Evolutionary conservation across 2,329 filamentous ascomycete species (phyloP), one percentile per base, ranked within the genome.

Genomic region (Colletotrichum sp.): DNA sequence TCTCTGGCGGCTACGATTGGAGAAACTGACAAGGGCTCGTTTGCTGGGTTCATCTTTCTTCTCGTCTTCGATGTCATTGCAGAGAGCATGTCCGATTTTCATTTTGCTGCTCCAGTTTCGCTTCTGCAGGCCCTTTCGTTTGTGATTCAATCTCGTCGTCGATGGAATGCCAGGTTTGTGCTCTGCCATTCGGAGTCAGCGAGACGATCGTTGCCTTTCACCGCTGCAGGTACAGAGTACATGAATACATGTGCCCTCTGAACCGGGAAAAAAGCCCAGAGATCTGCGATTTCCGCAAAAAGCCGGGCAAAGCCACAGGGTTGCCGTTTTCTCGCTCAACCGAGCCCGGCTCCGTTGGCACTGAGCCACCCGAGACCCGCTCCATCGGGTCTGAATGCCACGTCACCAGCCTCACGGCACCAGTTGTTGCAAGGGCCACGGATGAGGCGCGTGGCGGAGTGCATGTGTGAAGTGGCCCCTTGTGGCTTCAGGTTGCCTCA

Each of bases 1-100:
- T 70, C 75, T 76, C 78, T 80, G 80, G 80, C 81, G 80, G 78
- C 79, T 82, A 78, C 78, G 76, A 81, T 82, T 82, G 81, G 80
- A 77, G 76, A 78, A 51, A 76, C 74, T 8, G 64, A 65, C 72
- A 73, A 63, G 72, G 72, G 38, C 24, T 29, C 21, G 34, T 16
- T 31, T 59, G 29, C 24, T 34, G 55, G 33, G 67, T 51, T 51
- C 43, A n/a, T 24, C n/a, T 67, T 43, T 27, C 29, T 29, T 21
- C 27, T 31, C 33, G 34, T 57, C 18, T 31, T 59, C 18, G 33
- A 27, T 58, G 43, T n/a, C 57, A 24, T 66, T 64, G 61, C 59
- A 21, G 34, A 58, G 47, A 27, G 54, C 16, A 24, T n/a, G 34
- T 65, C 24, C 21, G 70, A 62, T 61, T 43, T 34, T 24, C 43